phyloP scores from a whole-genome alignment of 345 rosid genomes.

The Gossypium longicalyx region DNA sequence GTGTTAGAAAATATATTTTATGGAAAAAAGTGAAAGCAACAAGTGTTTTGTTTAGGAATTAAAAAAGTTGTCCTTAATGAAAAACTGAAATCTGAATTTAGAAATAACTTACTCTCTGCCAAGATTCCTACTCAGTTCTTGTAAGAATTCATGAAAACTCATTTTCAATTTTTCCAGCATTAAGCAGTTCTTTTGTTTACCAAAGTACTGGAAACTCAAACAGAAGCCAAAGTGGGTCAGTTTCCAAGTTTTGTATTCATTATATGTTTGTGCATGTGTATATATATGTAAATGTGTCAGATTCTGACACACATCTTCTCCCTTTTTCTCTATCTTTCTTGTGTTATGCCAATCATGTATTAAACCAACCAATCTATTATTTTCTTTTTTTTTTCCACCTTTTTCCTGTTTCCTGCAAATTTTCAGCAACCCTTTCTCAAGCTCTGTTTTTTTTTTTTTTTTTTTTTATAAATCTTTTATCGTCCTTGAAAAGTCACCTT shows the following conservation, averaged over 20 bases:
- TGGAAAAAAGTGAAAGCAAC: background rate
- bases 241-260: constrained; percentile 1
- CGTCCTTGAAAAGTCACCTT: constrained; percentile 21
- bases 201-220: constrained; percentile 10
- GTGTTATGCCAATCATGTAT: constrained; percentile 19
- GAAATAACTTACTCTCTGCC: background rate
- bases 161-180: background rate
- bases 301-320: constrained; percentile 18
- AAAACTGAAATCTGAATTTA: constrained; percentile 3
- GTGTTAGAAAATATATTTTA: background rate
- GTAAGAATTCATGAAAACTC: constrained; percentile 10
- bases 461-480: background rate
- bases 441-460: background rate
- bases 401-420: constrained; percentile 22
- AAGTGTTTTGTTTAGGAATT: background rate
- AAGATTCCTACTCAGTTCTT: constrained; percentile 13
- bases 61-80: background rate
- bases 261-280: constrained; percentile 17
- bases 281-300: constrained; percentile 23
- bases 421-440: constrained; percentile 13
- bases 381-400: background rate
- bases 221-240: constrained; percentile 24
- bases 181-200: background rate
- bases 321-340: background rate
- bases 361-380: constrained; percentile 28